Evolutionary conservation across 2,329 filamentous ascomycete genomes (phyloP).

Genomic region (Colletotrichum tanaceti): DNA sequence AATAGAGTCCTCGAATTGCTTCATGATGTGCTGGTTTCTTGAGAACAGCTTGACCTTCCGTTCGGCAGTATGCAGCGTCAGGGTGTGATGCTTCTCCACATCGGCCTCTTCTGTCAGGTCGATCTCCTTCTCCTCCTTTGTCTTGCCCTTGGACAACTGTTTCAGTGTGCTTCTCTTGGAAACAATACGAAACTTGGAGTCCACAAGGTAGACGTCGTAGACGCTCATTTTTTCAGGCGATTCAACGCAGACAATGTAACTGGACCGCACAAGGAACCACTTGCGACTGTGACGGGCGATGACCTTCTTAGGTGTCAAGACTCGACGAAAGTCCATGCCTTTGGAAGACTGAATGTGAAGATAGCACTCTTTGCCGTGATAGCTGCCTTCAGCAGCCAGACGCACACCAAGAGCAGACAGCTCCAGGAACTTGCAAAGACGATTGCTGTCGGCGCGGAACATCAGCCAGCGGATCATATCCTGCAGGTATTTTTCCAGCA

Average conservation of each 20-base stretch:
- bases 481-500: constrained; percentile 89
- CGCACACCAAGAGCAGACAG: constrained; percentile 93
- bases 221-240: constrained; percentile 99
- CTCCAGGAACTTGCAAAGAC: constrained; percentile 95
- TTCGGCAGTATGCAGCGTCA: constrained; percentile 92
- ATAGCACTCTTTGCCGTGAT: constrained; percentile 97
- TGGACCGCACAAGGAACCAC: constrained; percentile 98
- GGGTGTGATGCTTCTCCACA: constrained; percentile 77
- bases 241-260: constrained; percentile 98
- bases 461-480: constrained; percentile 97
- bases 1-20: constrained; percentile 95
- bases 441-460: constrained; percentile 94
- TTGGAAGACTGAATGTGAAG: constrained; percentile 92
- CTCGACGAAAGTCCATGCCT: constrained; percentile 85
- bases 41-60: constrained; percentile 91
- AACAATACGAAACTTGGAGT: constrained; percentile 85
- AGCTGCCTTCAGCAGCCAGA: constrained; percentile 93
- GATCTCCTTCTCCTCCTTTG: constrained; percentile 70
- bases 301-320: constrained; percentile 81
- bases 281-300: constrained; percentile 88
- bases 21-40: constrained; percentile 87
- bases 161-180: constrained; percentile 73
- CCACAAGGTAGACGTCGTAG: constrained; percentile 98
- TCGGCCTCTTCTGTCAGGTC: constrained; percentile 54
- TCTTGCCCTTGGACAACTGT: constrained; percentile 53